A percentile compares a stretch with the other conserved stretches of the same genome.
These are phyloP conservation scores for Sarocladium oryzae DNA, from an alignment of 2,329 filamentous ascomycete species.

Conservation along the genomic window DNA sequence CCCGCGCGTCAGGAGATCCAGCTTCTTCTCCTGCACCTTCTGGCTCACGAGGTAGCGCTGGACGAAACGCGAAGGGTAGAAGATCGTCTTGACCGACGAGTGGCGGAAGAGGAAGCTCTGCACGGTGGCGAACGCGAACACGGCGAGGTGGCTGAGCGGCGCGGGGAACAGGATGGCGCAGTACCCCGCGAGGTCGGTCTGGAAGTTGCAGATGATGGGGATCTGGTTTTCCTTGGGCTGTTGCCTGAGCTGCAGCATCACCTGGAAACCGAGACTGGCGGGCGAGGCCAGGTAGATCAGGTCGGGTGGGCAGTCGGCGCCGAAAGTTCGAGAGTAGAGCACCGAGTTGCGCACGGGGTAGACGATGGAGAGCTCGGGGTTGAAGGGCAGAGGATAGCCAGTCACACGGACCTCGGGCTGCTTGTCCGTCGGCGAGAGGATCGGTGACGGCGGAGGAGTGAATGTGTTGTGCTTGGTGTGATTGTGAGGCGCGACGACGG, in stretches of 20 bases:
- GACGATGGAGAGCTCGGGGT: conserved; percentile 63
- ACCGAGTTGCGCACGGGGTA: conserved; percentile 61
- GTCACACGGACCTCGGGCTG: conserved; percentile 50
- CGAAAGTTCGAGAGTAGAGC: conserved; percentile 55
- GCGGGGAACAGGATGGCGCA: conserved; percentile 62
- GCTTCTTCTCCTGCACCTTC: conserved; percentile 47
- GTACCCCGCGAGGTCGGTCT: conserved; percentile 65
- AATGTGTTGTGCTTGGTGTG: conserved; percentile 49
- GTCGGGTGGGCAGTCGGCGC: conserved; percentile 45
- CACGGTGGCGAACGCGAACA: conserved; percentile 54
- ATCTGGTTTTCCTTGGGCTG: conserved; percentile 47
- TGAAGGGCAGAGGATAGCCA: conserved; percentile 63
- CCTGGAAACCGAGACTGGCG: conserved; percentile 63
- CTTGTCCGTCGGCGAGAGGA: conserved; percentile 19
- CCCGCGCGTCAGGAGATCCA: conserved; percentile 56
- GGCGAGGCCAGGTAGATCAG: conserved; percentile 65
- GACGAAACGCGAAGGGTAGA: conserved; percentile 62
- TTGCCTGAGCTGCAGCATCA: conserved; percentile 62
- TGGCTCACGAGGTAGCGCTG: conserved; percentile 52
- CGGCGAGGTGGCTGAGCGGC: conserved; percentile 54
- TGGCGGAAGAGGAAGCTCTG: conserved; percentile 63
- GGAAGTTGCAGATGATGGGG: conserved; percentile 61
- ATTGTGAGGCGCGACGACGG: conserved; percentile 59
- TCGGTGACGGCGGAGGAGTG: conserved; percentile 33
- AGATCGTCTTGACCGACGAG: conserved; percentile 55